Evolutionary conservation across 2,329 filamentous ascomycete species (phyloP).

Genomic region (Sporothrix humicola): DNA sequence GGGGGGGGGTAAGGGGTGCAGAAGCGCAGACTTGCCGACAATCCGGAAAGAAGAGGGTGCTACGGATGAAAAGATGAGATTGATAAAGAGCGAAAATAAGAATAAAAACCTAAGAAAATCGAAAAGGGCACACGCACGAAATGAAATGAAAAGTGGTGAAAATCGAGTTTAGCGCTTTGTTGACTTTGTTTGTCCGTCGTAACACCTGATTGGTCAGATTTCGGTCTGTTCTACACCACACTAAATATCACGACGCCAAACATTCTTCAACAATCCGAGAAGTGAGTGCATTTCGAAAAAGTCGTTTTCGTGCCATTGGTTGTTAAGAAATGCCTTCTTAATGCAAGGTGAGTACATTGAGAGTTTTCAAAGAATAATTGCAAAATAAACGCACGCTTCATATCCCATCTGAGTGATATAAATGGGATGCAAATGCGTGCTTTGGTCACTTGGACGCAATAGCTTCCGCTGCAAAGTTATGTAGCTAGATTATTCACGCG

Average conservation of each 20-base stretch:
- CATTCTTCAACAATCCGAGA: neutral
- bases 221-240: neutral
- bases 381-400: too few species aligned
- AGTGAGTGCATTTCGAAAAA: neutral
- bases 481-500: neutral
- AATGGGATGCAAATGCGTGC: neutral
- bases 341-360: too few species aligned
- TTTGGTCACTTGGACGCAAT: too few species aligned
- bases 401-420: neutral
- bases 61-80: neutral
- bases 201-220: conserved; percentile 34
- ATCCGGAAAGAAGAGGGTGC: neutral
- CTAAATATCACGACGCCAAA: neutral
- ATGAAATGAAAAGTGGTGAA: neutral
- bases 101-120: too few species aligned
- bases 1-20: neutral
- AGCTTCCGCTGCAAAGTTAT: too few species aligned
- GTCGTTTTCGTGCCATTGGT: too few species aligned
- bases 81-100: neutral
- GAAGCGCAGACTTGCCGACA: conserved; percentile 11
- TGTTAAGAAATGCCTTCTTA: too few species aligned
- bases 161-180: conserved; percentile 18
- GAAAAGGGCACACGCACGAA: neutral
- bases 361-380: too few species aligned
- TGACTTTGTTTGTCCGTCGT: conserved; percentile 27